Conservation (phyloP, 768 basidiomycete species). For the Flagelloscypha sp. region DNA sequence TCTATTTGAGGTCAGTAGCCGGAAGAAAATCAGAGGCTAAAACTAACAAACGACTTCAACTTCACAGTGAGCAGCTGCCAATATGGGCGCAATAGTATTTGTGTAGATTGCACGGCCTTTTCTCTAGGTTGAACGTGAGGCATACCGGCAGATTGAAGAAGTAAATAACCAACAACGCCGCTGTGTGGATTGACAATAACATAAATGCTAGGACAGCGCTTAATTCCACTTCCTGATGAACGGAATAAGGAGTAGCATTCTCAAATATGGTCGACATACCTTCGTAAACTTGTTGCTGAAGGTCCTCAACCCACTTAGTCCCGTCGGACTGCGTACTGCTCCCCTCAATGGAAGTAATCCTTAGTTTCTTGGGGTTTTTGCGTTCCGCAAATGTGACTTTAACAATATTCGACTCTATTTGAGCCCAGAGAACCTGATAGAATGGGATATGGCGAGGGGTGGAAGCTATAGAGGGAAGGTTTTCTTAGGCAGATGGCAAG, state of each 20-base stretch:
- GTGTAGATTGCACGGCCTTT: constrained; percentile 47
- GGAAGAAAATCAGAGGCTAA: not conserved
- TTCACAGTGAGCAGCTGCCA: constrained; percentile 56
- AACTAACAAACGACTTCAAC: constrained; percentile 56
- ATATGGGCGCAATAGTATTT: constrained; percentile 60
- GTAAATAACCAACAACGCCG: constrained; percentile 49
- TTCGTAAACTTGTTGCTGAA: too few relatives aligned
- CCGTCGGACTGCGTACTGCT: too few relatives aligned
- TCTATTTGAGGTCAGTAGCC: constrained; percentile 29
- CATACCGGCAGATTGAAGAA: constrained; percentile 1
- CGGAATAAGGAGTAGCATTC: constrained; percentile 1
- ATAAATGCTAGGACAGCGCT: constrained; percentile 47
- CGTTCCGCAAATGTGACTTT: too few relatives aligned
- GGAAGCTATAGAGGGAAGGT: too few relatives aligned
- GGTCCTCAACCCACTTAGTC: too few relatives aligned
- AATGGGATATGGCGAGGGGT: too few relatives aligned
- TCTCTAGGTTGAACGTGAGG: constrained; percentile 35
- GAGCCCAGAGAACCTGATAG: too few relatives aligned
- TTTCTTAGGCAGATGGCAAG: too few relatives aligned
- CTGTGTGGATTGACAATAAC: constrained; percentile 76
- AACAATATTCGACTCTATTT: too few relatives aligned
- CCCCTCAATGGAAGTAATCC: too few relatives aligned
- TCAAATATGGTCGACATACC: not conserved
- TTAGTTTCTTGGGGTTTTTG: too few relatives aligned
- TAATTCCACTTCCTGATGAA: constrained; percentile 34